A percentile compares a stretch with the other conserved stretches of the same genome.
These are phyloP conservation scores for Pigoraptor vietnamica DNA, from an alignment of 78 protist species.

Conservation along the genomic window DNA sequence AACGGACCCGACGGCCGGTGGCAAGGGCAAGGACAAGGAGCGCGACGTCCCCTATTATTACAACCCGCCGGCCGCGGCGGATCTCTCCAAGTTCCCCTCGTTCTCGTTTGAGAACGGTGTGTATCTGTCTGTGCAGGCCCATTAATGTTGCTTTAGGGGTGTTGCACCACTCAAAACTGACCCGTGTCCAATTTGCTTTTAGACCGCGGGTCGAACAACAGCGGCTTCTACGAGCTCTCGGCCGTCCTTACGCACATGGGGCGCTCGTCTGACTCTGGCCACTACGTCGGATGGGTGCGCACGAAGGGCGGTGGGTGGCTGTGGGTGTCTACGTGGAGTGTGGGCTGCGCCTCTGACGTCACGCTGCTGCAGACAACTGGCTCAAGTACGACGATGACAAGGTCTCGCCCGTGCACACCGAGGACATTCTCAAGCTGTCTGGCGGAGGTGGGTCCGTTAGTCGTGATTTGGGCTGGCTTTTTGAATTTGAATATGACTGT, in stretches of 20 bases:
- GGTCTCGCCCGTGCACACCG: conserved; percentile 52
- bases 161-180: too few species aligned
- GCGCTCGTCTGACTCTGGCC: conserved; percentile 87
- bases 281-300: conserved; percentile 87
- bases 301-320: conserved; percentile 11
- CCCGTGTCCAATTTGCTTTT: too few species aligned
- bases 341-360: conserved; percentile 4
- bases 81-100: neutral
- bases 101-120: too few species aligned
- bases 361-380: conserved; percentile 72
- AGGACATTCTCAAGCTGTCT: conserved; percentile 57
- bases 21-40: neutral
- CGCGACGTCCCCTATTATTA: too few species aligned
- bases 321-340: neutral
- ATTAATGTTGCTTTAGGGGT: neutral
- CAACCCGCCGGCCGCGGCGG: too few species aligned
- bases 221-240: conserved; percentile 80
- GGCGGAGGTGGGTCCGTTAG: conserved; percentile 42
- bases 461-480: neutral
- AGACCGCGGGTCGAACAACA: conserved; percentile 13
- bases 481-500: neutral
- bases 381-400: conserved; percentile 76
- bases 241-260: conserved; percentile 89
- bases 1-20: too few species aligned
- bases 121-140: too few species aligned